Evolutionary conservation across 495 filamentous ascomycete genomes (phyloP), one percentile per base, ranked within the genome.

Genomic region (Bombardia bombarda): DNA sequence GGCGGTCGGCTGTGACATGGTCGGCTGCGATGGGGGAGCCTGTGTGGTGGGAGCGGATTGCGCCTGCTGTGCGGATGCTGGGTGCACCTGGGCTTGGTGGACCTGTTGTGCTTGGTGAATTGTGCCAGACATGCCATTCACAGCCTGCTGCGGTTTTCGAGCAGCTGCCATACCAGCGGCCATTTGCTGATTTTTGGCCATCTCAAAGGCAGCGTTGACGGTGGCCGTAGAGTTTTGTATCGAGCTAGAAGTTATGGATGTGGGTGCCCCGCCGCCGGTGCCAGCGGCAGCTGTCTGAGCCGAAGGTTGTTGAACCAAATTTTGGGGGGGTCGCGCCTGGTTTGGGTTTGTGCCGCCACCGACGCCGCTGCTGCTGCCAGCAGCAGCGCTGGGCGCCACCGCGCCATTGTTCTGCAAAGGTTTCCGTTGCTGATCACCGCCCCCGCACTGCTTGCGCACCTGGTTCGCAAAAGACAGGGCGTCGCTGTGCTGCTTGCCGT

Each of bases 181-280:
- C 42, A 71, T 39, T 43, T 75, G 72, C 38, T 73, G 67, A 21
- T 67, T 73, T 56, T 72, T 71, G 32, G 72, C 73, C 7, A 68
- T 68, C 43, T 75, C 71, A 48, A 75, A 67, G 19, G 71, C 73
- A 7, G 70, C 70, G 51, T 66, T 72, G 20, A 75, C 59, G 21
- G 67, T 57, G 16, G 66, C 61, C 7, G 64, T 56, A 8, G 47
- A 53, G 32, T 37, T 55, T 32, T 59, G 55, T 50, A 58, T 59
- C 33, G 46, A 28, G 26, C n/a, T n/a, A n/a, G n/a, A n/a, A n/a
- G n/a, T n/a, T n/a, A n/a, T n/a, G n/a, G n/a, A n/a, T n/a, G n/a
- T n/a, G n/a, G n/a, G n/a, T n/a, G n/a, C n/a, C n/a, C n/a, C n/a
- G n/a, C n/a, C n/a, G n/a, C n/a, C n/a, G n/a, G n/a, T n/a, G n/a